phyloP scores from a whole-genome alignment of 2,329 filamentous ascomycete genomes.

The Aureobasidium sp. region DNA sequence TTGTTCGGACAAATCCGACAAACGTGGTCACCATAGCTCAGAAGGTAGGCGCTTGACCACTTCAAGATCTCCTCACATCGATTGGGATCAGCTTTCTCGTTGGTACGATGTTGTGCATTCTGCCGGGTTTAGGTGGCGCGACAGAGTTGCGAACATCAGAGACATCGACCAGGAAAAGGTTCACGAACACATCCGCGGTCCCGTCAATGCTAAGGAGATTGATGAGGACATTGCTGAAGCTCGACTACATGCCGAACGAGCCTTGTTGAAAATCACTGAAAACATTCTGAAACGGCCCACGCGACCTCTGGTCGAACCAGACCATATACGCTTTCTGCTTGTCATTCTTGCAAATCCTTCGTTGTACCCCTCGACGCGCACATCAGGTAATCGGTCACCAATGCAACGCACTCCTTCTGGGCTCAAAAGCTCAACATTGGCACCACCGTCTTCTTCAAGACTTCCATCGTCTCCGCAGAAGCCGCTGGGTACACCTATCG shows the following conservation, averaged over 20 bases:
- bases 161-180: slow-evolving; percentile 18
- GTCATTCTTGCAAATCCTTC: slow-evolving; percentile 73
- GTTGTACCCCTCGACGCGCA: slow-evolving; percentile 43
- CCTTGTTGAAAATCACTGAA: slow-evolving; percentile 70
- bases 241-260: slow-evolving; percentile 59
- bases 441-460: slow-evolving; percentile 3
- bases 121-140: slow-evolving; percentile 58
- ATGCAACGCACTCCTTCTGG: neutral
- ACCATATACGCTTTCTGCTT: slow-evolving; percentile 68
- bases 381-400: neutral
- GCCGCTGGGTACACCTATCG: slow-evolving; percentile 21
- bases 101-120: slow-evolving; percentile 68
- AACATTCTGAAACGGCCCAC: slow-evolving; percentile 71
- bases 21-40: neutral
- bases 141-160: slow-evolving; percentile 41
- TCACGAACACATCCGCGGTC: slow-evolving; percentile 39
- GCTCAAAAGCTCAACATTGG: neutral
- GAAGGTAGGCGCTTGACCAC: slow-evolving; percentile 36
- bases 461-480: slow-evolving; percentile 10
- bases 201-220: slow-evolving; percentile 34
- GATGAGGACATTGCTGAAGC: slow-evolving; percentile 49
- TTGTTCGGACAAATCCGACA: slow-evolving; percentile 24
- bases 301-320: slow-evolving; percentile 55
- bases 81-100: slow-evolving; percentile 61
- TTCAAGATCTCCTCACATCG: slow-evolving; percentile 57